Base-by-base conservation (phyloP, 768 basidiomycete species). In the Termitomyces sp. region DNA sequence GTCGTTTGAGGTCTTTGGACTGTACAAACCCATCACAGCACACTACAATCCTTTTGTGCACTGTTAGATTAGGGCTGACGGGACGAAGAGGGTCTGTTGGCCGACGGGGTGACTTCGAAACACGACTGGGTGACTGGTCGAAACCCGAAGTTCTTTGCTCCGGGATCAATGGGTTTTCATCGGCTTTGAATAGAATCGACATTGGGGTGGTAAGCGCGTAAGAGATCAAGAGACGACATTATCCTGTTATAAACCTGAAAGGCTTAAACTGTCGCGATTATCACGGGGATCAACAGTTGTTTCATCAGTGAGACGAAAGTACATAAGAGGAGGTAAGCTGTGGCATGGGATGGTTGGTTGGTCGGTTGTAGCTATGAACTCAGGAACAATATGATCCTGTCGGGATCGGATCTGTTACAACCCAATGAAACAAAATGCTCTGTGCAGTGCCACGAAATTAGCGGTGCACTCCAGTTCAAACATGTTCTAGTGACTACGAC, bases 21-120 rank as follows among this genome's bases (percentile, higher is more conserved):
- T 17, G 37, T 42, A 68, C 81, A 63, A 58, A 85, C 89, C 89
- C 89, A 64, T 90, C 89, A 60, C 89, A 90, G 62, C 87, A 90
- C 37, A 90, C 76, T 29, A 89, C 75, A 47, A 90, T 81, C 53
- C 89, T 76, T 64, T 89, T 89, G 58, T 72, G 77, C 4, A 71
- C 61, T 53, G 10, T 60, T 37, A 53, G 48, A 46, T 49, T 67
- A 12, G 54, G 52, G 46, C 58, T 64, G 40, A 57, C 27, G 9
- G 63, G 59, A 32, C 53, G 62, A 23, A 65, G 57, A 19, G 74
- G 74, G 52, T 70, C 70, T 32, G 75, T 75, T 17, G 66, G 61
- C 14, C 74, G 69, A 31, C 69, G 71, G 25, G 73, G 75, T 21
- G 62, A 62, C 32, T 42, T 54, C 37, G 53, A 57, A 32, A 25